Evolutionary conservation across 352 stramenopile species (phyloP), one percentile per base, ranked within the genome.

Genomic region (Phytophthora gonapodyides): DNA sequence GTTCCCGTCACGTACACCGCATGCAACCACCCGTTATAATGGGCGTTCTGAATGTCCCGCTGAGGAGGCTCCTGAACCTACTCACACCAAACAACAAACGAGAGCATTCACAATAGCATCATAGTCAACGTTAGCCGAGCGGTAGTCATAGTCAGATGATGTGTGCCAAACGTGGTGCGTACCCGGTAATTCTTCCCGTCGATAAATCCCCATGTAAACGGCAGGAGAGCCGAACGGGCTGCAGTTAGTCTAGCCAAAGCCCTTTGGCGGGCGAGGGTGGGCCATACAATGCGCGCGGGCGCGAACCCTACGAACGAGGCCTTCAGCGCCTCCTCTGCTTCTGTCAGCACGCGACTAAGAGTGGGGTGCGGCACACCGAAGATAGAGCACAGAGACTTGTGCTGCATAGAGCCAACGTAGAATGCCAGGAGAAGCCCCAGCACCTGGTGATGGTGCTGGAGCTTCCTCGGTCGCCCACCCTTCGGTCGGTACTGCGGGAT

Each of bases 21-120:
- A 21, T 70, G 61, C 12, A 68, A 37, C 60, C 60, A 68, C 1
- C 60, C 60, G 43, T 65, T 59, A 38, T 65, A 65, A 5, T 54
- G 38, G n/a, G 57, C 48, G 27, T 65, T 65, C 17, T 65, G 57
- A 1, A 58, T 15, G 11, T 65, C 57, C 4, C 16, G 2, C 5
- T 53, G 3, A 0, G 57, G 13, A 6, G 57, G 57, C 9, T 52
- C 43, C 9, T 30, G 15, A 2, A 10, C 7, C 38, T 19, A 44
- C 21, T n/a, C n/a, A n/a, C n/a, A n/a, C n/a, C n/a, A n/a, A n/a
- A n/a, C n/a, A n/a, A n/a, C n/a, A n/a, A n/a, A n/a, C n/a, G n/a
- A n/a, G n/a, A n/a, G n/a, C n/a, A n/a, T n/a, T n/a, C n/a, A n/a
- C n/a, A n/a, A n/a, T n/a, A n/a, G n/a, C n/a, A n/a, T n/a, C n/a